phyloP scores from a whole-genome alignment of 495 filamentous ascomycete species.

The Cenococcum geophilum region DNA sequence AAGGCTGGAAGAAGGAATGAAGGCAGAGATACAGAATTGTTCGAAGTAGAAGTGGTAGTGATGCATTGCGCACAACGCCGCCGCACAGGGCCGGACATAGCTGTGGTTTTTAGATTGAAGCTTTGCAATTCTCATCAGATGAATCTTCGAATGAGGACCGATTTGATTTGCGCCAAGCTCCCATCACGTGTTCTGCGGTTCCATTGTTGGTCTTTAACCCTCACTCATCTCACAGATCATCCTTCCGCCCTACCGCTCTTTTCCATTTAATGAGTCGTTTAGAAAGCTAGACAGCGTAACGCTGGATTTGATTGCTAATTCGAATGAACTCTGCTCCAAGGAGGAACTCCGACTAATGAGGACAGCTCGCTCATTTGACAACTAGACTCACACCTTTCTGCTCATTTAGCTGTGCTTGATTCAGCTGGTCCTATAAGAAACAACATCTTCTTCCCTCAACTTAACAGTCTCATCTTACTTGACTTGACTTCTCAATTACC shows the following conservation, averaged over 20 bases:
- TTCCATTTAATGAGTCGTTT: background rate
- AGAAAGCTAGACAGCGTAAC: background rate
- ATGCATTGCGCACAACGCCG: slow-evolving; percentile 16
- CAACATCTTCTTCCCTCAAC: too few species aligned
- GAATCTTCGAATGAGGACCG: background rate
- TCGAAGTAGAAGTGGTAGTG: slow-evolving; percentile 3
- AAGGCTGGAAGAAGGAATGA: slow-evolving; percentile 72
- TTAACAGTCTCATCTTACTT: too few species aligned
- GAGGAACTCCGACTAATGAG: background rate
- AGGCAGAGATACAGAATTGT: slow-evolving; percentile 48
- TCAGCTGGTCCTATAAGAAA: background rate
- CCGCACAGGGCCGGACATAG: slow-evolving; percentile 24
- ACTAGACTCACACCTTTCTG: background rate
- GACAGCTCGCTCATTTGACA: background rate
- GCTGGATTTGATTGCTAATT: background rate
- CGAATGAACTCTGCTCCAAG: background rate
- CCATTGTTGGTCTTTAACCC: background rate
- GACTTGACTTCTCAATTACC: too few species aligned
- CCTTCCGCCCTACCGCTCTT: too few species aligned
- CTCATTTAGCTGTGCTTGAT: background rate
- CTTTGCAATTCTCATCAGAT: background rate
- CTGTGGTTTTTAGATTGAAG: background rate
- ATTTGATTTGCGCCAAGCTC: background rate
- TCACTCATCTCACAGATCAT: too few species aligned
- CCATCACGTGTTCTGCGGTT: background rate